phyloP scores from a whole-genome alignment of 805 yeast species.

The Vanderwaltozyma tropicalis region DNA sequence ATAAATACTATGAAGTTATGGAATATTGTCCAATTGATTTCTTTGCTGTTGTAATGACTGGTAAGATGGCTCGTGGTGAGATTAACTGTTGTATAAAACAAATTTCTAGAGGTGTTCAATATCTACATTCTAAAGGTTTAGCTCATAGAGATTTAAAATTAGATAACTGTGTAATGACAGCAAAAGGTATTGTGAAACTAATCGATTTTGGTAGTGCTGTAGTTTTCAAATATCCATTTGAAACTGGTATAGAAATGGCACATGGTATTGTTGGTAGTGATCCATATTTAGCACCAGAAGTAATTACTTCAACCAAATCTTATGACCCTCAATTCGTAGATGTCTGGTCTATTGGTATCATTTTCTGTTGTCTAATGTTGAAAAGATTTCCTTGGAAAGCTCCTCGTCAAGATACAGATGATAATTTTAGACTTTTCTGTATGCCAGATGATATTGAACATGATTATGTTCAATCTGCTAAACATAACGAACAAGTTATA shows the following conservation, averaged over 20 bases:
- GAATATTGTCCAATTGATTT: slow-evolving; percentile 79
- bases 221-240: slow-evolving; percentile 69
- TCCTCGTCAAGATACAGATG: slow-evolving; percentile 53
- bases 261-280: slow-evolving; percentile 80
- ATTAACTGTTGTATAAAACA: slow-evolving; percentile 76
- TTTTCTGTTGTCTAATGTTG: slow-evolving; percentile 78
- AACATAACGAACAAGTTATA: slow-evolving; percentile 55
- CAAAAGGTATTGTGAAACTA: slow-evolving; percentile 61
- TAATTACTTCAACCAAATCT: slow-evolving; percentile 37
- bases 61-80: slow-evolving; percentile 70
- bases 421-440: slow-evolving; percentile 56
- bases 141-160: slow-evolving; percentile 77
- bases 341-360: slow-evolving; percentile 77
- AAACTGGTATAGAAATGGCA: slow-evolving; percentile 45
- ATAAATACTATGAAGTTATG: slow-evolving; percentile 72
- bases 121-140: slow-evolving; percentile 66
- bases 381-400: slow-evolving; percentile 85
- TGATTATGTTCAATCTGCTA: slow-evolving; percentile 63
- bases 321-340: slow-evolving; percentile 76
- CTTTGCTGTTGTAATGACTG: slow-evolving; percentile 81
- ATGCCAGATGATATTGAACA: slow-evolving; percentile 65
- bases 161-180: slow-evolving; percentile 73
- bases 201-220: slow-evolving; percentile 83
- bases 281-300: slow-evolving; percentile 83
- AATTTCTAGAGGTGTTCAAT: slow-evolving; percentile 58